Percentiles rank a stretch among this genome's conserved stretches.
These are phyloP conservation scores for Abortiporus biennis DNA, from an alignment of 1,284 basidiomycete genomes.

Conservation along the genomic window DNA sequence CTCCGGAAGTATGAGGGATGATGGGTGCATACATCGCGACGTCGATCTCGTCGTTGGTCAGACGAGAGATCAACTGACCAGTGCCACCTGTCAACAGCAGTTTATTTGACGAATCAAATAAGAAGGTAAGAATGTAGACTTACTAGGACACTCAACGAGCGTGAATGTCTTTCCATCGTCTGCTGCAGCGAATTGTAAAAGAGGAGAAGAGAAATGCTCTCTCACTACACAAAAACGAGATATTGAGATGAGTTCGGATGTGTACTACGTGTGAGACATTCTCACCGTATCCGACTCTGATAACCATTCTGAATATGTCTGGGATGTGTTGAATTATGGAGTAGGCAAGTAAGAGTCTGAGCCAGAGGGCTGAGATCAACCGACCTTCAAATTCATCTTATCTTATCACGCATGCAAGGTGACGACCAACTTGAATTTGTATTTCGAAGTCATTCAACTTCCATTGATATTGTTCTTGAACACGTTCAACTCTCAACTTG, in stretches of 20 bases:
- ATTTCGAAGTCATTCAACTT: no score
- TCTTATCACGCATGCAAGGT: no score
- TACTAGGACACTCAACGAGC: constrained; percentile 87
- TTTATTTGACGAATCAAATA: neutral
- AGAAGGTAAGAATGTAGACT: neutral
- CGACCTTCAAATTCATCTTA: no score
- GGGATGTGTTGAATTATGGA: no score
- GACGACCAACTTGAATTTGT: no score
- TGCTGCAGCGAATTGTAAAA: constrained; percentile 68
- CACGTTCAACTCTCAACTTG: no score
- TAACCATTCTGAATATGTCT: constrained; percentile 2
- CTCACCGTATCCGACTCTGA: constrained; percentile 5
- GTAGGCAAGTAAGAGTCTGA: no score
- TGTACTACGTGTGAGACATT: neutral
- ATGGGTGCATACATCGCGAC: constrained; percentile 65
- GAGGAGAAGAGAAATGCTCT: constrained; percentile 88
- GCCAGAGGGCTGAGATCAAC: no score
- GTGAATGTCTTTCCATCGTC: constrained; percentile 71
- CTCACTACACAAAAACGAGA: constrained; percentile 61
- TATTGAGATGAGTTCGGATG: neutral
- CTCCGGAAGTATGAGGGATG: neutral
- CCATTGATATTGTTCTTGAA: no score
- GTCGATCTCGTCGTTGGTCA: constrained; percentile 84
- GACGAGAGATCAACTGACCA: constrained; percentile 81
- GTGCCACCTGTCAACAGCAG: constrained; percentile 62